These are phyloP conservation scores for Phytophthora citricola DNA, from an alignment of 352 stramenopile genomes.

Conservation along the genomic window DNA sequence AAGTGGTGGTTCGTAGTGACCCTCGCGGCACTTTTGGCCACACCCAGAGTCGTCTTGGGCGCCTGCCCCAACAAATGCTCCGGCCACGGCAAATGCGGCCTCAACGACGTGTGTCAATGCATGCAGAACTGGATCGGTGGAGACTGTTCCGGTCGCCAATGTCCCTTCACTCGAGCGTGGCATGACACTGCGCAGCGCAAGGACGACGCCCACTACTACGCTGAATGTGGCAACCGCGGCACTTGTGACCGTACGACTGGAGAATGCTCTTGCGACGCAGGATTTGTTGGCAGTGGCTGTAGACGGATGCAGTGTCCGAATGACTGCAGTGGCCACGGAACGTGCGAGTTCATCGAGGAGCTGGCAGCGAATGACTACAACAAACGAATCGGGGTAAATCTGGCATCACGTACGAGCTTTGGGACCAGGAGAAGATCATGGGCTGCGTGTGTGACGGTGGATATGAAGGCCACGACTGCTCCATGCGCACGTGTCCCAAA, in stretches of 20 bases:
- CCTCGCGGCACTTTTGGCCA: conserved; percentile 45
- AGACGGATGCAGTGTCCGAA: conserved; percentile 62
- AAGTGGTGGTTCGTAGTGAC: conserved; percentile 45
- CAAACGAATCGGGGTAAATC: conserved; percentile 48
- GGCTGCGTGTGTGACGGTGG: conserved; percentile 80
- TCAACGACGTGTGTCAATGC: conserved; percentile 70
- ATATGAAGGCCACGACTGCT: conserved; percentile 65
- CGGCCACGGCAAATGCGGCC: conserved; percentile 61
- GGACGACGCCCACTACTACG: conserved; percentile 59
- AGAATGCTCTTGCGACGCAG: conserved; percentile 81
- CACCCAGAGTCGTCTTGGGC: conserved; percentile 35
- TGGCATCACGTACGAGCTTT: conserved; percentile 55
- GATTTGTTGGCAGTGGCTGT: conserved; percentile 80
- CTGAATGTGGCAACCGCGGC: conserved; percentile 72
- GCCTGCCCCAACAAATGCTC: conserved; percentile 74
- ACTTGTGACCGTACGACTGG: conserved; percentile 75
- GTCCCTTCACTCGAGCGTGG: conserved; percentile 64
- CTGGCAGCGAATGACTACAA: conserved; percentile 52
- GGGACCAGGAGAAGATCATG: conserved; percentile 85
- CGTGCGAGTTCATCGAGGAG: conserved; percentile 79
- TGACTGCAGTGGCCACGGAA: conserved; percentile 58
- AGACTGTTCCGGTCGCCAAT: conserved; percentile 63
- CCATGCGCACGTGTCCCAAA: conserved; percentile 55
- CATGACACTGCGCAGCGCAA: conserved; percentile 51
- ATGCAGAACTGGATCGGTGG: conserved; percentile 66